These are phyloP conservation scores for Coriolopsis trogii DNA, from an alignment of 1,284 basidiomycete genomes.

Conservation along the genomic window DNA sequence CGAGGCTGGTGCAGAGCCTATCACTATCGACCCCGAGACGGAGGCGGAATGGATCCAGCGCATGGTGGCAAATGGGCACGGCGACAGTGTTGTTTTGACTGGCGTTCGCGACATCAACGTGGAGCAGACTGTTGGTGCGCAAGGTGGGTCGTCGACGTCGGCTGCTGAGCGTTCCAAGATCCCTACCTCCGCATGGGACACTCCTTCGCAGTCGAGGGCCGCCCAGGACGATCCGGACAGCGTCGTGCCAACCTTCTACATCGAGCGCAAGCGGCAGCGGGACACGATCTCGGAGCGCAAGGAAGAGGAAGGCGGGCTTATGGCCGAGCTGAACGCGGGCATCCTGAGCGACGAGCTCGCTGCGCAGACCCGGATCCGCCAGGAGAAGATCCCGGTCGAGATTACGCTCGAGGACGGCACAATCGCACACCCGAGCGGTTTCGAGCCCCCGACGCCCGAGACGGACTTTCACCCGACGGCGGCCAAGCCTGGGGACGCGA, in stretches of 20 bases:
- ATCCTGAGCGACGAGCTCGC: constrained; percentile 37
- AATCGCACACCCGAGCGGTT: constrained; percentile 36
- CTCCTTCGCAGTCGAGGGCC: constrained; percentile 29
- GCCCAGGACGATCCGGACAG: constrained; percentile 30
- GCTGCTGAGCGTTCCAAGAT: constrained; percentile 16
- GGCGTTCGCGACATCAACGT: constrained; percentile 13
- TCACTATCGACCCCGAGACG: constrained; percentile 10
- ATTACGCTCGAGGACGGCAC: constrained; percentile 32
- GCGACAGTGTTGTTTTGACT: constrained; percentile 13
- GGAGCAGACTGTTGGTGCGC: neutral
- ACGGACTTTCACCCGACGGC: constrained; percentile 35
- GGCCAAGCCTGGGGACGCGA: constrained; percentile 25
- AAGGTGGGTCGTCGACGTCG: neutral
- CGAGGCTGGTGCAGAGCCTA: constrained; percentile 8
- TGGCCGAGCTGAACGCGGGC: constrained; percentile 37
- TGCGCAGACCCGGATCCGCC: constrained; percentile 33
- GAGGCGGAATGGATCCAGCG: constrained; percentile 25
- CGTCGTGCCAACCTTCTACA: constrained; percentile 36
- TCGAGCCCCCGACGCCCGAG: constrained; percentile 37
- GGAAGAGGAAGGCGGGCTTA: constrained; percentile 37
- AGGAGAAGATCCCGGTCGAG: constrained; percentile 40
- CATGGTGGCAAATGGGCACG: constrained; percentile 9
- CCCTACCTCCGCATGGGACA: constrained; percentile 26
- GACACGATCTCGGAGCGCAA: constrained; percentile 36
- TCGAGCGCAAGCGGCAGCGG: constrained; percentile 38